These are phyloP conservation scores for Penium margaritaceum DNA, from an alignment of 139 green algal genomes.

Conservation along the genomic window DNA sequence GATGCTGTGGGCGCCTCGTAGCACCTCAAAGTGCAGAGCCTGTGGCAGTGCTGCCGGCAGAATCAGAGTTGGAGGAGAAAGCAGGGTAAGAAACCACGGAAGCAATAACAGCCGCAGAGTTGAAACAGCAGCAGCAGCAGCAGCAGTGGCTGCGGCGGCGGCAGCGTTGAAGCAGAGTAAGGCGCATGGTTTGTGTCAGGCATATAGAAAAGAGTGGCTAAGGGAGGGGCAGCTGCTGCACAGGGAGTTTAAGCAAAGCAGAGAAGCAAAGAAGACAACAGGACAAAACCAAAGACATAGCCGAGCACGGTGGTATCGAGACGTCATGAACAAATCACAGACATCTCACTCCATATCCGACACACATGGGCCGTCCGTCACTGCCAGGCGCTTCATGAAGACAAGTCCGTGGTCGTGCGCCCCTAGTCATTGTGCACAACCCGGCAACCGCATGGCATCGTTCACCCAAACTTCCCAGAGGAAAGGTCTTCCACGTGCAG, in stretches of 20 bases:
- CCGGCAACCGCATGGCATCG: neutral
- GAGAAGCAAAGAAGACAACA: no score
- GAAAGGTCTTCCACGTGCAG: neutral
- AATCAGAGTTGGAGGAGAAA: neutral
- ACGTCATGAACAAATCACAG: no score
- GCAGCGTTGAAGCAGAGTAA: neutral
- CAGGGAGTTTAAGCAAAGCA: no score
- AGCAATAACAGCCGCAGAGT: neutral
- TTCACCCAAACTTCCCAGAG: neutral
- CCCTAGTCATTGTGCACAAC: neutral
- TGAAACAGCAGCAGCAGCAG: neutral
- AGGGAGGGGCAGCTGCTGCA: no score
- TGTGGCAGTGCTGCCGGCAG: neutral
- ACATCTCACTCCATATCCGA: no score
- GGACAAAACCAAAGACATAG: no score
- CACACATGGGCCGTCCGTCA: no score
- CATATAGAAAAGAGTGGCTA: neutral
- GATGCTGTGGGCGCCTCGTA: slow-evolving; percentile 75
- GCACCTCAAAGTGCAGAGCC: slow-evolving; percentile 84
- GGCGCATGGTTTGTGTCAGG: neutral
- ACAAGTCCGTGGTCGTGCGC: no score
- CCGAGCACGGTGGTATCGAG: no score
- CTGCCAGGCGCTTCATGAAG: no score
- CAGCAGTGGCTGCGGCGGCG: neutral
- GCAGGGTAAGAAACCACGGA: neutral